Evolutionary conservation across 768 basidiomycete species (phyloP).

Genomic region (Trametes sanguinea): DNA sequence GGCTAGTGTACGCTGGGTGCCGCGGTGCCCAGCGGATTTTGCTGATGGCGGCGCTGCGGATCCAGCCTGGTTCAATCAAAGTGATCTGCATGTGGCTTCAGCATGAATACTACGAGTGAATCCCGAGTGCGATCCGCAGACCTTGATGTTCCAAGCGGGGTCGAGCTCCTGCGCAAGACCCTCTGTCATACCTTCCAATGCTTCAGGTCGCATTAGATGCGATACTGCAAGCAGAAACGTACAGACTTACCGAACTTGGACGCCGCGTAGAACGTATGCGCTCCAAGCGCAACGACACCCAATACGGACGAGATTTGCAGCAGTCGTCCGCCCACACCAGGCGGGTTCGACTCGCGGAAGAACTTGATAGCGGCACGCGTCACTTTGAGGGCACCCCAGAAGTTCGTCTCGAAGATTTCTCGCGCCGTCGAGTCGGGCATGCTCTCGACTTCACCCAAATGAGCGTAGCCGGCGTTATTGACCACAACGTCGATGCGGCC

Average conservation of each 20-base stretch:
- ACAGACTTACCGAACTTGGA: slow-evolving; percentile 7
- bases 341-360: slow-evolving; percentile 42
- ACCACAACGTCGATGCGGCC: slow-evolving; percentile 32
- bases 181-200: slow-evolving; percentile 36
- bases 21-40: not conserved
- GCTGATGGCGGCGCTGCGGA: slow-evolving; percentile 8
- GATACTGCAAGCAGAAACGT: too few species aligned
- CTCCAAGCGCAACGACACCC: slow-evolving; percentile 23
- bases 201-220: slow-evolving; percentile 18
- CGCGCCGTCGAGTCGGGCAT: slow-evolving; percentile 20
- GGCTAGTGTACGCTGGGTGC: slow-evolving; percentile 8
- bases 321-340: slow-evolving; percentile 35
- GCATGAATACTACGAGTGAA: not conserved
- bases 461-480: slow-evolving; percentile 29
- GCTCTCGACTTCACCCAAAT: slow-evolving; percentile 26
- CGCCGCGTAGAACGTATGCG: slow-evolving; percentile 17
- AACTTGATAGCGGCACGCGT: slow-evolving; percentile 35
- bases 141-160: slow-evolving; percentile 41
- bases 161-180: slow-evolving; percentile 35
- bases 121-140: slow-evolving; percentile 6
- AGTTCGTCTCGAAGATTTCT: slow-evolving; percentile 29
- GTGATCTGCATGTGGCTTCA: slow-evolving; percentile 15
- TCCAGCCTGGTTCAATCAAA: slow-evolving; percentile 23
- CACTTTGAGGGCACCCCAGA: slow-evolving; percentile 34
- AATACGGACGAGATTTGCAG: slow-evolving; percentile 36